phyloP scores from a whole-genome alignment of 2,329 filamentous ascomycete genomes.

The Neonectria magnoliae region DNA sequence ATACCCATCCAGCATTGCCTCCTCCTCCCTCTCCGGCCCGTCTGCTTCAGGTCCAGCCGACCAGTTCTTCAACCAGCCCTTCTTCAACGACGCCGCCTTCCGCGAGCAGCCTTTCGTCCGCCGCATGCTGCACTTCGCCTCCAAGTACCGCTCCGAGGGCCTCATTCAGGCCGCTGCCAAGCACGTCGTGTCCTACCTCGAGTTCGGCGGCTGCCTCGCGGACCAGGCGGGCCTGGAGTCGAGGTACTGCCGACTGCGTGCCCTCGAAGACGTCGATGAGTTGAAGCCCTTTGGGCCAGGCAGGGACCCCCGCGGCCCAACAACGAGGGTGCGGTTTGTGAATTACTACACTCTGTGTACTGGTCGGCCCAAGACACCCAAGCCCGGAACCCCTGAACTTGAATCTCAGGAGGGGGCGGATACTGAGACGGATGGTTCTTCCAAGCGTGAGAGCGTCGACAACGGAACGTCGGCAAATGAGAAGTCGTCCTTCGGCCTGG shows the following conservation, averaged over 20 bases:
- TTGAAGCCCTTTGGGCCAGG: constrained; percentile 44
- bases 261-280: constrained; percentile 76
- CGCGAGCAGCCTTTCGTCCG: constrained; percentile 75
- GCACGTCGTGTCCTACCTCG: constrained; percentile 81
- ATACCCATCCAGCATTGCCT: constrained; percentile 32
- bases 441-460: neutral
- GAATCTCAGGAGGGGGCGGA: constrained; percentile 11
- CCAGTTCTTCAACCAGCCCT: constrained; percentile 80
- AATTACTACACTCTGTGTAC: constrained; percentile 94
- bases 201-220: constrained; percentile 83
- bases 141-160: constrained; percentile 79
- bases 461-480: neutral
- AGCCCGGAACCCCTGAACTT: constrained; percentile 17
- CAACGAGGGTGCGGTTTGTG: constrained; percentile 75
- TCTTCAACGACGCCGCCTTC: constrained; percentile 77
- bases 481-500: constrained; percentile 2
- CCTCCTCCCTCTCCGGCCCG: constrained; percentile 16
- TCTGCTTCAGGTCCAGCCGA: constrained; percentile 42
- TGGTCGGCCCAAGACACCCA: constrained; percentile 68
- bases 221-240: constrained; percentile 76
- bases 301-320: constrained; percentile 33
- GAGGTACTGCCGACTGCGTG: constrained; percentile 75
- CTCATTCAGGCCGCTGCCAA: constrained; percentile 75
- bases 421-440: neutral
- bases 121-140: constrained; percentile 77